Percentiles rank a stretch among this genome's conserved stretches.
Evolutionary conservation across 108 stramenopile genomes (phyloP).

Genomic region (Aurantiochytrium sp.): DNA sequence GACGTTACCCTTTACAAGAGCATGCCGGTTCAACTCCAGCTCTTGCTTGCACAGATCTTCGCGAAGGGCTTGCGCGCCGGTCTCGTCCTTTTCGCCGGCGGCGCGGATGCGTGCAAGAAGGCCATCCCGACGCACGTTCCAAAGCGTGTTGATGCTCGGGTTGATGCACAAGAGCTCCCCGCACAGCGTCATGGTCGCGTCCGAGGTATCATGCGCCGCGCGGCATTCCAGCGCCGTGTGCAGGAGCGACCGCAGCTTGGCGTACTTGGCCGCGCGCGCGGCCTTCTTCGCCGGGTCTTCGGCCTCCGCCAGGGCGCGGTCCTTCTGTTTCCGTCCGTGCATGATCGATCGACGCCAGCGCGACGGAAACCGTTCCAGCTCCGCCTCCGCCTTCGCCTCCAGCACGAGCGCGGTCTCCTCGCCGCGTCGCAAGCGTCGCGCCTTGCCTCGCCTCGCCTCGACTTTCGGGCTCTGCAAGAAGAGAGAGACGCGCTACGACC

Average conservation of each 20-base stretch:
- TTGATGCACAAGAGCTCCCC: conserved; percentile 77
- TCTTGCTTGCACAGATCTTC: conserved; percentile 18
- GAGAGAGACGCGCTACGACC: too few relatives aligned
- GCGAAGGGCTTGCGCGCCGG: neutral
- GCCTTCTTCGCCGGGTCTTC: neutral
- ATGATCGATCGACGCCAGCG: neutral
- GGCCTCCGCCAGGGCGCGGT: neutral
- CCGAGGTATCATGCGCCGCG: conserved; percentile 21
- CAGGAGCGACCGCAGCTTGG: conserved; percentile 1
- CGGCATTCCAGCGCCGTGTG: conserved; percentile 14
- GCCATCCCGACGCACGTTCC: conserved; percentile 86
- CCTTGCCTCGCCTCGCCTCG: too few relatives aligned
- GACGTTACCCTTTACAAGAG: conserved; percentile 75
- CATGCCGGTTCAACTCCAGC: conserved; percentile 38
- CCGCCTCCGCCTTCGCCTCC: too few relatives aligned
- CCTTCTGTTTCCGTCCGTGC: conserved; percentile 12
- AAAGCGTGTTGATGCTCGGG: conserved; percentile 84
- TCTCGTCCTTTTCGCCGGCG: neutral
- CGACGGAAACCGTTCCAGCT: too few relatives aligned
- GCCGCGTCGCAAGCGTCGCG: too few relatives aligned
- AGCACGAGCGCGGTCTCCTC: too few relatives aligned
- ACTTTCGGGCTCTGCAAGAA: too few relatives aligned
- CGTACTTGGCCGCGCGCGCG: neutral
- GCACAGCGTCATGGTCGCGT: conserved; percentile 50
- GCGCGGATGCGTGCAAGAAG: conserved; percentile 36